Evolutionary conservation across 495 filamentous ascomycete genomes (phyloP).

Genomic region (Tuber umbilicatum): DNA sequence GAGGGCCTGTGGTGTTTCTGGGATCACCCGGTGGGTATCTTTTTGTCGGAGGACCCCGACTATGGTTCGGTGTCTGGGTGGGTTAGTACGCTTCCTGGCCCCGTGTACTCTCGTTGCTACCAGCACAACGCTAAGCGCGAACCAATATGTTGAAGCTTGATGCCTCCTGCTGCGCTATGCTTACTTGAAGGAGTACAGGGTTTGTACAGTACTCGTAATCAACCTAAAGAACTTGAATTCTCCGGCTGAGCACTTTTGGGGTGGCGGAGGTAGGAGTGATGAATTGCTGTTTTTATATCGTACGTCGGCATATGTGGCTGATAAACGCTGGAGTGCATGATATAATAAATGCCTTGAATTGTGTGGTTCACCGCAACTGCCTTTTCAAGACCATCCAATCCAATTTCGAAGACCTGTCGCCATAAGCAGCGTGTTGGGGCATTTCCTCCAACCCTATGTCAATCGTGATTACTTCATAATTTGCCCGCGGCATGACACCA

Average conservation of each 20-base stretch:
- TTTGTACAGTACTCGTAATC: neutral
- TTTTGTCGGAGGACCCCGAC: no score
- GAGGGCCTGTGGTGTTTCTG: no score
- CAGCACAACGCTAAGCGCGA: no score
- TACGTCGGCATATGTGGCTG: neutral
- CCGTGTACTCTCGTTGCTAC: neutral
- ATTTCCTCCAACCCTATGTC: no score
- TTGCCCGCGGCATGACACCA: no score
- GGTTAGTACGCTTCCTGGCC: neutral
- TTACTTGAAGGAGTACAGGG: neutral
- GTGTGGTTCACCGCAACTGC: neutral
- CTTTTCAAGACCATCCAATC: neutral
- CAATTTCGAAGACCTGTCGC: no score
- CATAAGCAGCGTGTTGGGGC: no score
- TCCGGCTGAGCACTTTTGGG: neutral
- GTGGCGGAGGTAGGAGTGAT: neutral
- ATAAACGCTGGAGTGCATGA: neutral
- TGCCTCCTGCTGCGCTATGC: neutral
- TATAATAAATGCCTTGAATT: neutral
- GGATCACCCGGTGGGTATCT: no score
- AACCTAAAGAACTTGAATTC: neutral
- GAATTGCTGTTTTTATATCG: neutral
- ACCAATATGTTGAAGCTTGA: neutral
- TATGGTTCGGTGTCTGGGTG: neutral
- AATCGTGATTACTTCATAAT: no score